phyloP scores from a whole-genome alignment of 768 basidiomycete genomes.

The Strobilomyces dryophilus region DNA sequence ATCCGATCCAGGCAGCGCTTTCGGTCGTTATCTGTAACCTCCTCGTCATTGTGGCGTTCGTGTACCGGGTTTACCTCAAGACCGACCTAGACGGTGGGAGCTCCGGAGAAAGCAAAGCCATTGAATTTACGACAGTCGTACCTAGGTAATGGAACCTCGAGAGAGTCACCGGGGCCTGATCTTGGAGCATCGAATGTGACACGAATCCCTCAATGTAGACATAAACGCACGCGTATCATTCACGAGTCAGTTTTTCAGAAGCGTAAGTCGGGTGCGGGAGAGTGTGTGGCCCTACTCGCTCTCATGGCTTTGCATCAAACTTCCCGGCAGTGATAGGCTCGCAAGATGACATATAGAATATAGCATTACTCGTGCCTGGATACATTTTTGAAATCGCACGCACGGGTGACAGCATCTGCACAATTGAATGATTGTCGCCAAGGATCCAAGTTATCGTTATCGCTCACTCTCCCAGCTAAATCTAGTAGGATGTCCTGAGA shows the following conservation, averaged over 20 bases:
- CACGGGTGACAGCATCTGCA: not conserved
- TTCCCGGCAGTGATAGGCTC: too few species aligned
- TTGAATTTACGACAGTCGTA: not conserved
- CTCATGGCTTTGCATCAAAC: too few species aligned
- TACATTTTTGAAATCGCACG: not conserved
- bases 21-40: conserved; percentile 20
- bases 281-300: too few species aligned
- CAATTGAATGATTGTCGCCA: too few species aligned
- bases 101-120: not conserved
- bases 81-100: not conserved
- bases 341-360: too few species aligned
- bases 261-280: too few species aligned
- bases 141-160: not conserved
- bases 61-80: conserved; percentile 12
- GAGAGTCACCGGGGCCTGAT: not conserved
- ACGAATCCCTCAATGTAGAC: not conserved
- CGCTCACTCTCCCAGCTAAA: too few species aligned
- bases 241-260: not conserved
- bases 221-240: not conserved
- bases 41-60: conserved; percentile 15
- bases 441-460: too few species aligned
- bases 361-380: too few species aligned
- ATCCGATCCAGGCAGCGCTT: conserved; percentile 13
- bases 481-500: too few species aligned
- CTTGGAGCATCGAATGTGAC: not conserved